Percentiles rank a stretch among this genome's conserved stretches.
These are phyloP conservation scores for Wickerhamiella allomyrinae DNA, from an alignment of 805 yeast species.

Conservation along the genomic window DNA sequence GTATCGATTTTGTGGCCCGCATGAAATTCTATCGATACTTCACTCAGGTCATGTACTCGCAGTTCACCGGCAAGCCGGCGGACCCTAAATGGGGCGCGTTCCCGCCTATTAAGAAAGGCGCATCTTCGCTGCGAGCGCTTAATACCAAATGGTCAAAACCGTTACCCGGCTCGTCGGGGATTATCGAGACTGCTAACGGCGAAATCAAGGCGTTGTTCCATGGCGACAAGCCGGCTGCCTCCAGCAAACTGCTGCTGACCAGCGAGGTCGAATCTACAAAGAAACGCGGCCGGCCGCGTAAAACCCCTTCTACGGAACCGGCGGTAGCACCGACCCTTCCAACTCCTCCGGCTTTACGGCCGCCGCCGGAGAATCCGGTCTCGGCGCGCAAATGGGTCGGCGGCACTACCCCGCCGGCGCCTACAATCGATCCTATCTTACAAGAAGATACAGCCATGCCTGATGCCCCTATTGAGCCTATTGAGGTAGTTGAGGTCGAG, in stretches of 20 bases:
- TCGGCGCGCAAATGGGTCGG: neutral
- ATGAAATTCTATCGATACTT: slow-evolving; percentile 56
- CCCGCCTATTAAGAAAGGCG: neutral
- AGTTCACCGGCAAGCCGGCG: slow-evolving; percentile 20
- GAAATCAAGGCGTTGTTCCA: slow-evolving; percentile 15
- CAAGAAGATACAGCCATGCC: neutral
- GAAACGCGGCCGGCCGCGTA: slow-evolving; percentile 18
- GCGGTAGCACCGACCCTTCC: neutral
- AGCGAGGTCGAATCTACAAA: neutral
- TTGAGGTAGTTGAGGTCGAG: too few species aligned
- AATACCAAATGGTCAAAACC: neutral
- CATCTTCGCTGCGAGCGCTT: slow-evolving; percentile 5
- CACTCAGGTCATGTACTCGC: slow-evolving; percentile 30
- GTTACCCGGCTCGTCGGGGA: slow-evolving; percentile 8
- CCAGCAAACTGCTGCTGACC: neutral
- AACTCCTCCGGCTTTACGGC: neutral
- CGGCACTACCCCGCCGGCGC: neutral
- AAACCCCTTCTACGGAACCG: slow-evolving; percentile 5
- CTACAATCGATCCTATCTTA: neutral
- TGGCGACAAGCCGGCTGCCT: slow-evolving; percentile 14
- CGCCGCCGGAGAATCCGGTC: neutral
- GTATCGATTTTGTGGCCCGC: slow-evolving; percentile 62
- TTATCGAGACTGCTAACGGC: slow-evolving; percentile 8
- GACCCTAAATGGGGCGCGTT: slow-evolving; percentile 22
- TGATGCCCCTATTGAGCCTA: neutral